Evolutionary conservation across 176 grass and related monocot genomes (phyloP).

Genomic region (Pharus latifolius): DNA sequence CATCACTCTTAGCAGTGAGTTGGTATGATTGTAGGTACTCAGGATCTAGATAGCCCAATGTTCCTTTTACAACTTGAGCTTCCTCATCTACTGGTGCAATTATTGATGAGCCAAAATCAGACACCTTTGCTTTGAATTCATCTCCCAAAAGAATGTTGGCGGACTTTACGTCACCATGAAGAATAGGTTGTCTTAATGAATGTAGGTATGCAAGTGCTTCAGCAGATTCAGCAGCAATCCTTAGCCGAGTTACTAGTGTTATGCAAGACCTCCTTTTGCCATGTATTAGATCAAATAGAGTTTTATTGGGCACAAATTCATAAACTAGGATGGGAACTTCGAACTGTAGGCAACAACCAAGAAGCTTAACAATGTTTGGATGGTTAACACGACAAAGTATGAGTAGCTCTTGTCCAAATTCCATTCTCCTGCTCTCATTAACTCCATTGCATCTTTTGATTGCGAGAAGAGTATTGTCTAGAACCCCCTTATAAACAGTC

Average conservation of each 20-base stretch:
- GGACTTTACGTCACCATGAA: slow-evolving; percentile 10
- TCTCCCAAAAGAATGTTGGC: slow-evolving; percentile 2
- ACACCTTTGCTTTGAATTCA: background rate
- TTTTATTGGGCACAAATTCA: background rate
- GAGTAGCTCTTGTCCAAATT: slow-evolving; percentile 25
- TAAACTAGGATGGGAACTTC: slow-evolving; percentile 13
- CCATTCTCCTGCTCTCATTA: background rate
- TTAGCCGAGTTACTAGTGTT: background rate
- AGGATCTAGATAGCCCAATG: slow-evolving; percentile 12
- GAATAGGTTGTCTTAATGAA: background rate
- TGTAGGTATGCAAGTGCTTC: slow-evolving; percentile 12
- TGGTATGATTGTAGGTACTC: background rate
- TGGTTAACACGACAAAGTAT: slow-evolving; percentile 19
- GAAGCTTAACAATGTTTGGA: slow-evolving; percentile 14
- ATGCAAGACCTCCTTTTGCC: background rate
- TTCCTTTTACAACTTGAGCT: background rate
- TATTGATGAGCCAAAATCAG: slow-evolving; percentile 12
- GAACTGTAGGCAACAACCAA: slow-evolving; percentile 25
- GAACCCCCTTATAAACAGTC: slow-evolving; percentile 10
- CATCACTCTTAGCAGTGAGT: slow-evolving; percentile 1
- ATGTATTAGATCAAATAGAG: background rate
- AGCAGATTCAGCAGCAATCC: background rate
- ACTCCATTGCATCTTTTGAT: slow-evolving; percentile 18
- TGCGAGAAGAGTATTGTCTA: background rate
- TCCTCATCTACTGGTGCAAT: background rate